Conservation (phyloP, 352 stramenopile species). For the Phytophthora podocarpi region DNA sequence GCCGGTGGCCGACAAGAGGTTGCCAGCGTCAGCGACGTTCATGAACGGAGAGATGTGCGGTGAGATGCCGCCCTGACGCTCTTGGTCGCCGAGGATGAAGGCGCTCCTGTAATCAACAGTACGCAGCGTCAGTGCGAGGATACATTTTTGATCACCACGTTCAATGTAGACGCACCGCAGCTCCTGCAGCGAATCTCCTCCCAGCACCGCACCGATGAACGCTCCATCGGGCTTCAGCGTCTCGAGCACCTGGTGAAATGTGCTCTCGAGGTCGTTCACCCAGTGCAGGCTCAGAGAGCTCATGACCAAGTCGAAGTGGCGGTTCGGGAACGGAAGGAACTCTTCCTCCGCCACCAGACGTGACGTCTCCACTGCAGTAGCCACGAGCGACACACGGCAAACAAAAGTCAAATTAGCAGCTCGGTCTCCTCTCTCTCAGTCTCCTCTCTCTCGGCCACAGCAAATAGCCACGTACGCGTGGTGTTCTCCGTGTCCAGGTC, state of each 20-base stretch:
- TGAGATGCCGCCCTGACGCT: constrained; percentile 94
- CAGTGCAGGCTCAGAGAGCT: constrained; percentile 95
- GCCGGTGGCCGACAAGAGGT: constrained; percentile 90
- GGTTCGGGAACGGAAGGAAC: constrained; percentile 93
- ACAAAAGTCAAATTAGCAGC: not conserved
- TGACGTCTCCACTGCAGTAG: constrained; percentile 62
- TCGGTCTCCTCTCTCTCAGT: not conserved
- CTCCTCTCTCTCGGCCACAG: not conserved
- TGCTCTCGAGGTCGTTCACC: constrained; percentile 96
- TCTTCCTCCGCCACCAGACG: constrained; percentile 91
- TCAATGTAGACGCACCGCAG: constrained; percentile 63
- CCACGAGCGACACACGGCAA: not conserved
- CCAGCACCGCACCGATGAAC: constrained; percentile 96
- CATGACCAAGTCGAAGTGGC: constrained; percentile 97
- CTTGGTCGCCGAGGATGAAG: constrained; percentile 95
- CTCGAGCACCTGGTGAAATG: constrained; percentile 76
- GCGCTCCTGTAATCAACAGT: constrained; percentile 67
- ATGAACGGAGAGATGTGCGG: constrained; percentile 96
- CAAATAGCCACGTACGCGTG: constrained; percentile 17
- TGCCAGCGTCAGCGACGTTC: constrained; percentile 94
- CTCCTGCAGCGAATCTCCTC: constrained; percentile 95
- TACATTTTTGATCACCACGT: not conserved
- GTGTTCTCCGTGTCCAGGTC: constrained; percentile 32
- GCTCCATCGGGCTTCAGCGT: constrained; percentile 96
- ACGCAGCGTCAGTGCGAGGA: not conserved